phyloP scores from a whole-genome alignment of 2,329 filamentous ascomycete genomes.

The Fusarium chuoi region DNA sequence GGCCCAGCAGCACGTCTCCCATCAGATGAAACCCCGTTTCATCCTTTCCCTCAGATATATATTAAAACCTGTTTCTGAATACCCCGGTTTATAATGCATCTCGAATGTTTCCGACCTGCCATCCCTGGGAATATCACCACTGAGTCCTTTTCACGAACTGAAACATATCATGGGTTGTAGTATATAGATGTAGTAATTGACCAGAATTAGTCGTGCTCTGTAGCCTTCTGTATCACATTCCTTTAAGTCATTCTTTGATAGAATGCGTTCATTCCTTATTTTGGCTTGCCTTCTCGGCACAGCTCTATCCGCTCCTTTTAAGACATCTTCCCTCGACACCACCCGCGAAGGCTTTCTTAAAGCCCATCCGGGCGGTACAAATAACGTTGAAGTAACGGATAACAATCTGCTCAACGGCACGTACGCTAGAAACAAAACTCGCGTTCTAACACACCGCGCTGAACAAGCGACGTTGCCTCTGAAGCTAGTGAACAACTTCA shows the following conservation, averaged over 20 bases:
- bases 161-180: not conserved
- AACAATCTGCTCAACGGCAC: conserved; percentile 55
- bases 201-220: not conserved
- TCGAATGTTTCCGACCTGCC: not conserved
- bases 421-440: conserved; percentile 28
- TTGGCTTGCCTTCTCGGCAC: conserved; percentile 34
- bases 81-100: conserved; percentile 15
- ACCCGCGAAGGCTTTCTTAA: conserved; percentile 45
- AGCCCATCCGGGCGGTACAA: conserved; percentile 44
- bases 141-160: not conserved
- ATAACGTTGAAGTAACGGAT: conserved; percentile 50
- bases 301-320: conserved; percentile 30
- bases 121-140: conserved; percentile 6
- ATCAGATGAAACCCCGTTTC: conserved; percentile 18
- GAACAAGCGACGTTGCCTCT: conserved; percentile 40
- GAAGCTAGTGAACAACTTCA: conserved; percentile 57
- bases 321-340: conserved; percentile 4
- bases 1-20: not conserved
- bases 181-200: conserved; percentile 23
- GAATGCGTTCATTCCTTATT: conserved; percentile 41
- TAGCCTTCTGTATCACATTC: not conserved
- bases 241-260: conserved; percentile 25
- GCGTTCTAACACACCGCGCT: not conserved
- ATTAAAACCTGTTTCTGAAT: conserved; percentile 16
- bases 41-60: conserved; percentile 38